phyloP scores from a whole-genome alignment of 2,329 filamentous ascomycete genomes.

The Keithomyces neogunnii region DNA sequence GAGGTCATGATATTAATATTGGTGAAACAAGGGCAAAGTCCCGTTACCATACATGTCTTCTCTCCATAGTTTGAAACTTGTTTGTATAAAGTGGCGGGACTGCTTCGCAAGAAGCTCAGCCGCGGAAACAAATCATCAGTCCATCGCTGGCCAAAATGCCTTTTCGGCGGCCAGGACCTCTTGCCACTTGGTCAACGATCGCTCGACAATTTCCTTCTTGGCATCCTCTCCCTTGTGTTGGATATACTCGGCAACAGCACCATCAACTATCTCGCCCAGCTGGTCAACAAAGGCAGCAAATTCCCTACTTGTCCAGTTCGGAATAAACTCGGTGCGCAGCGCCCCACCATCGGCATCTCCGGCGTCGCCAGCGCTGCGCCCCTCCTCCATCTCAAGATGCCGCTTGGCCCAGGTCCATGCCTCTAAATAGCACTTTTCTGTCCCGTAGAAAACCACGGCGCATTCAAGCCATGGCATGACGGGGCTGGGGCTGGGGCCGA shows the following conservation, averaged over 20 bases:
- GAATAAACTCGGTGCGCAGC: conserved; percentile 55
- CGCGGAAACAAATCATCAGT: background rate
- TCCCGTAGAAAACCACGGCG: conserved; percentile 68
- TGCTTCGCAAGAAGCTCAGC: background rate
- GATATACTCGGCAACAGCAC: conserved; percentile 34
- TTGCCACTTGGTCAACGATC: conserved; percentile 35
- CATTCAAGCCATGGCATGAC: conserved; percentile 52
- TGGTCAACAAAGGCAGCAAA: conserved; percentile 52
- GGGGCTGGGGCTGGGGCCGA: conserved; percentile 34
- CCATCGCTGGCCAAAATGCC: conserved; percentile 46
- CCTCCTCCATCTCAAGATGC: conserved; percentile 19
- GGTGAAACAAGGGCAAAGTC: no score
- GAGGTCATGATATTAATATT: no score
- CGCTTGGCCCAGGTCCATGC: conserved; percentile 47
- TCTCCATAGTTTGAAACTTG: no score
- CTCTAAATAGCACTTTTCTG: conserved; percentile 55
- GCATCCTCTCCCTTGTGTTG: conserved; percentile 22
- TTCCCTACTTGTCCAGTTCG: conserved; percentile 57
- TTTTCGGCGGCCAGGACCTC: conserved; percentile 48
- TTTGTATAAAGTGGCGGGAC: no score
- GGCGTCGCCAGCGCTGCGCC: conserved; percentile 8
- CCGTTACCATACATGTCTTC: no score
- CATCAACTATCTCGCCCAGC: conserved; percentile 47
- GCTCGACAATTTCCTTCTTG: conserved; percentile 22
- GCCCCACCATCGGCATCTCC: conserved; percentile 55